Conservation (phyloP, 179 eudicot genomes). For the Silene vulgaris region DNA sequence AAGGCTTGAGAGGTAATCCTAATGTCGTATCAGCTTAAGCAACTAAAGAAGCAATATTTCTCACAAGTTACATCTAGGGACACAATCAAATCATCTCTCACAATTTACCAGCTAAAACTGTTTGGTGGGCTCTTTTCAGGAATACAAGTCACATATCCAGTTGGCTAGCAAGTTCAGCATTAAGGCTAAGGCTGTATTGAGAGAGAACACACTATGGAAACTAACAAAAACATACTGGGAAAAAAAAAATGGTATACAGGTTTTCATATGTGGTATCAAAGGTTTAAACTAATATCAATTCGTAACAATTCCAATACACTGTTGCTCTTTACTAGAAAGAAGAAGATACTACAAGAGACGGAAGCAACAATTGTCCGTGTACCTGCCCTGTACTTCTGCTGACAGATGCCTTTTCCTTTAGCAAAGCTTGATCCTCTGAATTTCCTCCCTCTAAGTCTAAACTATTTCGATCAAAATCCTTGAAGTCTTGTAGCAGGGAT, state of each 20-base stretch:
- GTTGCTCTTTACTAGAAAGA: neutral
- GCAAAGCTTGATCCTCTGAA: slow-evolving; percentile 55
- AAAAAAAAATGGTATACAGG: neutral
- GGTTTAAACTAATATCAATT: neutral
- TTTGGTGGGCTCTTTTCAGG: neutral
- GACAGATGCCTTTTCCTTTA: slow-evolving; percentile 78
- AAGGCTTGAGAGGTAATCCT: neutral
- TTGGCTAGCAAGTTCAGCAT: neutral
- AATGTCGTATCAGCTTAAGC: neutral
- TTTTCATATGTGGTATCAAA: neutral
- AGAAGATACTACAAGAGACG: slow-evolving; percentile 1
- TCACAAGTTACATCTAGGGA: slow-evolving; percentile 1
- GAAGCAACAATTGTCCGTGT: slow-evolving; percentile 13
- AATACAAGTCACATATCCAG: neutral
- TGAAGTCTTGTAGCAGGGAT: slow-evolving; percentile 83
- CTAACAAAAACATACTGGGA: neutral
- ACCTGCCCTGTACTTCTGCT: slow-evolving; percentile 84
- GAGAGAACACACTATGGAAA: neutral
- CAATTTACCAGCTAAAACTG: neutral
- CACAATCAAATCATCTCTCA: neutral
- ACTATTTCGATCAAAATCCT: slow-evolving; percentile 76
- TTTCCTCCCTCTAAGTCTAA: slow-evolving; percentile 79
- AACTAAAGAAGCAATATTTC: neutral
- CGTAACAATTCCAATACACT: neutral
- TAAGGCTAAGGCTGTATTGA: neutral